Conservation (phyloP, 176 grass and related monocot genomes). For the Melocanna baccifera region DNA sequence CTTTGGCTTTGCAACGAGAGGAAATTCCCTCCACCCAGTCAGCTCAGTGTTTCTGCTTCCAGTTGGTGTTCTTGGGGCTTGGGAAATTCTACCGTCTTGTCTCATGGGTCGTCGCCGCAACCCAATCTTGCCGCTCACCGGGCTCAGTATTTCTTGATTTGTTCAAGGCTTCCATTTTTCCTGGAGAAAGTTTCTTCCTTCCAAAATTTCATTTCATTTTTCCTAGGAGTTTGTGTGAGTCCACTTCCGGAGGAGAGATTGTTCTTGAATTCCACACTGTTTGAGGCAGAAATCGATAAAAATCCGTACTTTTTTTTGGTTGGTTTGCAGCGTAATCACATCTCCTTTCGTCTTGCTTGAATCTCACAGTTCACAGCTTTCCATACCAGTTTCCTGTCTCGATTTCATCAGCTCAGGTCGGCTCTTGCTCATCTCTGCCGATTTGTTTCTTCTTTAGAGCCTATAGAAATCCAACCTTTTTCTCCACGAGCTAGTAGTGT, state of each 20-base stretch:
- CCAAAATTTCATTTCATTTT: background rate
- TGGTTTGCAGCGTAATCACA: background rate
- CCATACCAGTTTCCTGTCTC: background rate
- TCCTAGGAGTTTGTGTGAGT: background rate
- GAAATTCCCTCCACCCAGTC: background rate
- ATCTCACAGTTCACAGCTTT: conserved; percentile 15
- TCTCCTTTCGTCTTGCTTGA: background rate
- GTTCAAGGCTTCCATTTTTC: background rate
- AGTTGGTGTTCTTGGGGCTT: background rate
- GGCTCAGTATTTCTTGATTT: conserved; percentile 15
- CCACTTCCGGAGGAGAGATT: background rate
- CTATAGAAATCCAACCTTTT: background rate
- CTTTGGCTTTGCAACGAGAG: conserved; percentile 22
- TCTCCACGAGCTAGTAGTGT: background rate
- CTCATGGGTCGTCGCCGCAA: conserved; percentile 8
- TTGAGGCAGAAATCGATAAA: background rate
- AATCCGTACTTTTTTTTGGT: background rate
- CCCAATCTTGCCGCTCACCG: conserved; percentile 9
- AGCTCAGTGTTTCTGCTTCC: background rate
- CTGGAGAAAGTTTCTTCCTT: background rate
- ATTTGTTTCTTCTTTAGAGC: conserved; percentile 11
- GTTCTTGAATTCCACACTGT: conserved; percentile 7
- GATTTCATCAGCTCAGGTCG: conserved; percentile 24
- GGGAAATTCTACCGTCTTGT: background rate
- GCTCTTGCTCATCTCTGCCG: conserved; percentile 15